Percentiles rank a stretch among this genome's conserved stretches.
These are phyloP conservation scores for Pyricularia grisea DNA, from an alignment of 2,329 filamentous ascomycete species.

Conservation along the genomic window DNA sequence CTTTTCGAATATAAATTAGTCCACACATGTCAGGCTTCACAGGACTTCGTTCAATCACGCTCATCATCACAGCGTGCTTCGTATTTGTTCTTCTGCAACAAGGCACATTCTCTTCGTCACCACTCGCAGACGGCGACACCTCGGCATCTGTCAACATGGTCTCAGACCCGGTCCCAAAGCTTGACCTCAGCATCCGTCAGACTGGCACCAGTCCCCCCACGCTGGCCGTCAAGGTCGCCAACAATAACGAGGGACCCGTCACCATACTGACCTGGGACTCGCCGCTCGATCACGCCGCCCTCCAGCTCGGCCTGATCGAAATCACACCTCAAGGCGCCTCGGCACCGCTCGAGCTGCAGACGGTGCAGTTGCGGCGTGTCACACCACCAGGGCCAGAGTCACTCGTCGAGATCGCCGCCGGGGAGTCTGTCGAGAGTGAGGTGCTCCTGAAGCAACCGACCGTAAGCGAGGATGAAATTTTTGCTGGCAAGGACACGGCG, in stretches of 20 bases:
- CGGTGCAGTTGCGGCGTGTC: constrained; percentile 7
- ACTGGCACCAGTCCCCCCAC: constrained; percentile 2
- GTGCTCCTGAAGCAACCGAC: background rate
- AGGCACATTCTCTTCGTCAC: background rate
- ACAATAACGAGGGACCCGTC: constrained; percentile 8
- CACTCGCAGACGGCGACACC: background rate
- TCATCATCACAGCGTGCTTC: background rate
- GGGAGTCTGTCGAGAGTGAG: constrained; percentile 2
- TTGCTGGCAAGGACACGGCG: background rate
- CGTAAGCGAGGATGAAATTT: background rate
- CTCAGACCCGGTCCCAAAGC: background rate
- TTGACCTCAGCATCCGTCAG: constrained; percentile 2
- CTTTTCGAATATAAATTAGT: background rate
- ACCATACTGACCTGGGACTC: constrained; percentile 10
- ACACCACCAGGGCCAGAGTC: constrained; percentile 7
- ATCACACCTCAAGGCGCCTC: constrained; percentile 1
- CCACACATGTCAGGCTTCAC: background rate
- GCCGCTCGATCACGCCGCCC: constrained; percentile 8
- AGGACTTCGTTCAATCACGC: background rate
- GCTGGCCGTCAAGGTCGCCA: constrained; percentile 6
- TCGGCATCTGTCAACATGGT: background rate
- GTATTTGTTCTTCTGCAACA: background rate
- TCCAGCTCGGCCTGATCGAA: constrained; percentile 7
- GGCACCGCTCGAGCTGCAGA: constrained; percentile 5
- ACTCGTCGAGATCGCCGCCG: constrained; percentile 5